Evolutionary conservation across 768 basidiomycete genomes (phyloP), one percentile per base, ranked within the genome.

Genomic region (Boletus fagicola): DNA sequence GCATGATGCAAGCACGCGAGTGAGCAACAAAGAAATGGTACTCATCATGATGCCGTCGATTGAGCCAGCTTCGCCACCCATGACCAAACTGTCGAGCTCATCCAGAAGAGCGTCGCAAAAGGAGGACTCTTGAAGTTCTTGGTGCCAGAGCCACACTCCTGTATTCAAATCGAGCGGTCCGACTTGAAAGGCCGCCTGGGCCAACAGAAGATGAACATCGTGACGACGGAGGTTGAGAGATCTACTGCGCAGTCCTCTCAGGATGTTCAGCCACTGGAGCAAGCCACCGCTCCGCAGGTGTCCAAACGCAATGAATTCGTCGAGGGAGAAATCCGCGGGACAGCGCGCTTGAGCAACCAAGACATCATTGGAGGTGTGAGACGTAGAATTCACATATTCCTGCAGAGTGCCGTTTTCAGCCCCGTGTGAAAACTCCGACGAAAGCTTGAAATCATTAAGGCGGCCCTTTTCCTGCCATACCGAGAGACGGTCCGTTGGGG

Each of bases 11-110:
- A 44, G 22, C 7, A 44, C 24, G 2, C 43, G 49, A 36, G 20
- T 24, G 12, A 64, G 61, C 9, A 80, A 53, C 30, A 71, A 44
- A 20, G 69, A 62, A 33, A 74, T 66, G 26, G 67, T 75, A 49
- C 61, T 53, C 51, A 75, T 60, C 0, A 71, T 52, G 16, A 62
- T 38, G 1, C 51, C 59, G 55, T 74, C 66, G 43, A 55, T 75
- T 70, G 12, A 16, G 6, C 22, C 22, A 16, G 15, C 22, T 24
- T 22, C 24, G 15, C 15, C 22, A 9, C 20, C 10, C 18, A 20
- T 15, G 12, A 24, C 15, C 22, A 22, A 24, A 12, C 5, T 4
- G 43, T 44, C 43, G 15, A 44, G 22, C 13, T 24, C 43, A 12
- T 31, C 22, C 30, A 30, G 7, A 30, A 30, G 30, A 9, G 9